Conservation (phyloP, 495 filamentous ascomycete species). For the Cercophora scortea region DNA sequence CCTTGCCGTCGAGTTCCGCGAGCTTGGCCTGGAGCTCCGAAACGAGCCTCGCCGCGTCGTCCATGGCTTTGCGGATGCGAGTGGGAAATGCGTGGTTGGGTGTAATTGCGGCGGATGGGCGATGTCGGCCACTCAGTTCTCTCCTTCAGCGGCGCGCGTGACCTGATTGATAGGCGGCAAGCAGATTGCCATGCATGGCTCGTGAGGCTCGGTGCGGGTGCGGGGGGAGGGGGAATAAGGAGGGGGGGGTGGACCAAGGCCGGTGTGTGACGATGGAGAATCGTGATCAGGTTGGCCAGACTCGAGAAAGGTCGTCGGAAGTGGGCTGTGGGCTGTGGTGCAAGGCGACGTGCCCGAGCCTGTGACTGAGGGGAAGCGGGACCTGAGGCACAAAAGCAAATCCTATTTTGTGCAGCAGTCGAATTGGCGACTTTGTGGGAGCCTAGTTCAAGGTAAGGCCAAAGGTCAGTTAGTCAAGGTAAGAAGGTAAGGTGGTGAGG, state of each 20-base stretch:
- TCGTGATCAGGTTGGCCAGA: too few relatives aligned
- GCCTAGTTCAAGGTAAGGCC: not conserved
- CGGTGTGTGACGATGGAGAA: too few relatives aligned
- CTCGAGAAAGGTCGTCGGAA: too few relatives aligned
- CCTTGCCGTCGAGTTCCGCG: conserved; percentile 40
- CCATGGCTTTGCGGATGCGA: conserved; percentile 24
- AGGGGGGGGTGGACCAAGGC: not conserved
- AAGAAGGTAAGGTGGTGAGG: not conserved
- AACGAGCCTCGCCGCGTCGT: conserved; percentile 39
- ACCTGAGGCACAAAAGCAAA: not conserved
- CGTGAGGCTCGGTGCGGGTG: not conserved
- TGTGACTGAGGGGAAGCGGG: not conserved
- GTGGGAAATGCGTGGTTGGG: not conserved
- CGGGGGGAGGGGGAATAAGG: not conserved
- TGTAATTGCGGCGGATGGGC: not conserved
- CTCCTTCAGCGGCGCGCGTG: conserved; percentile 10
- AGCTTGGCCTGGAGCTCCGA: conserved; percentile 44
- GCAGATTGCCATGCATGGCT: conserved; percentile 12
- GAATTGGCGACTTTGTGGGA: not conserved
- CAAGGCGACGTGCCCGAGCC: not conserved
- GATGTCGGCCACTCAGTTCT: conserved; percentile 5
- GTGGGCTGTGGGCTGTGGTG: not conserved
- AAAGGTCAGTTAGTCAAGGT: too few relatives aligned
- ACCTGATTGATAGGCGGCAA: conserved; percentile 9
- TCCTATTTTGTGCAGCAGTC: not conserved